phyloP scores from a whole-genome alignment of 768 basidiomycete genomes.

The Suillus brevipes region DNA sequence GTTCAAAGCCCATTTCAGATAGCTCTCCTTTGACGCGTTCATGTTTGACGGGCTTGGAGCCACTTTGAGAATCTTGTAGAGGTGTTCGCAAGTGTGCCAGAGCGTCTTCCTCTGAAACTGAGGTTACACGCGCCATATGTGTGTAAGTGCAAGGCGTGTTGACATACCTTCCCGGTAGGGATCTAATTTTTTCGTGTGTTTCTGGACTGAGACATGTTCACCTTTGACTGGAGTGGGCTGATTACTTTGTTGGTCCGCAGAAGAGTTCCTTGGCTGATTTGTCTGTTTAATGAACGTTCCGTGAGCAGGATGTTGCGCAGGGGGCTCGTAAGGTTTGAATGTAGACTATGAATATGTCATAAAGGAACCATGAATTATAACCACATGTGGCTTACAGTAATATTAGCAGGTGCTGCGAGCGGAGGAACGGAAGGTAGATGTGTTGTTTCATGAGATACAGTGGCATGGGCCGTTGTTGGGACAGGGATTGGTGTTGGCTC shows the following conservation, averaged over 20 bases:
- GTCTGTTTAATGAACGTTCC: constrained; percentile 9
- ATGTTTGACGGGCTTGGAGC: constrained; percentile 14
- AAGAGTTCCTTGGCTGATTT: neutral
- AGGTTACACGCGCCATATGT: neutral
- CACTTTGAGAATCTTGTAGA: constrained; percentile 6
- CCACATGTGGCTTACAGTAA: neutral
- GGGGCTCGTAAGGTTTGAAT: constrained; percentile 29
- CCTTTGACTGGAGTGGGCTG: neutral
- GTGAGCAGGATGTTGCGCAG: constrained; percentile 22
- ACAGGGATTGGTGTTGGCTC: neutral
- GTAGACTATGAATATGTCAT: constrained; percentile 13
- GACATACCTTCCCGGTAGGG: constrained; percentile 28
- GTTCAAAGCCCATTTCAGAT: neutral
- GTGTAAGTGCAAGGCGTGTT: neutral
- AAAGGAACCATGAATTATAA: neutral
- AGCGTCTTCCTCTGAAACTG: constrained; percentile 26
- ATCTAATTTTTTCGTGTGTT: constrained; percentile 29
- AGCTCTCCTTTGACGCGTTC: constrained; percentile 13
- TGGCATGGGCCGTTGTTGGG: neutral
- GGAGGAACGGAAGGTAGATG: neutral
- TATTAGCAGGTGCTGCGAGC: neutral
- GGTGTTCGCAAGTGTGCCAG: constrained; percentile 14
- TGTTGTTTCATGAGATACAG: neutral
- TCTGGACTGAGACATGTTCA: neutral
- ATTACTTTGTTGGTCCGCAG: neutral